Evolutionary conservation across 495 filamentous ascomycete genomes (phyloP), one percentile per base, ranked within the genome.

Genomic region (Mycothermus thermophilus): DNA sequence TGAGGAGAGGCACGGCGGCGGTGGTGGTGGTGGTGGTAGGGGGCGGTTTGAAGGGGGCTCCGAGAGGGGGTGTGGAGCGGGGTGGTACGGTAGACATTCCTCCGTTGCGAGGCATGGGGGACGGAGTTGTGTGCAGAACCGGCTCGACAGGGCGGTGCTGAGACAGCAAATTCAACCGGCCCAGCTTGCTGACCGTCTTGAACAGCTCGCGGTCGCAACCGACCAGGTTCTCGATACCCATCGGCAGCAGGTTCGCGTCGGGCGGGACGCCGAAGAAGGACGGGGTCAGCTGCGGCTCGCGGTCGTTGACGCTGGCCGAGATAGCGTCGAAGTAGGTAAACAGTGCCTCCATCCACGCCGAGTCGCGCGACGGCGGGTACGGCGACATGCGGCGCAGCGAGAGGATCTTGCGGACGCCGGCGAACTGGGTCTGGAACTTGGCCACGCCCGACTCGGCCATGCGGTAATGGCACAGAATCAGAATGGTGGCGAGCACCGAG

Each of bases 311-410:
- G 30, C 81, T 84, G 18, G 83, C 82, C 0, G 83, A 85, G 62
- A 94, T 80, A n/a, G 84, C 86, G 52, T 94, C 88, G 44, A 92
- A 84, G 72, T 86, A 94, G 11, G 85, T 90, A 50, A 95, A 95
- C 50, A 94, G 75, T n/a, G 83, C 77, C 40, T 93, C 84, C 64
- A 94, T 85, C 88, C 88, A 96, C 4, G 68, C 62, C 42, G 70
- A 72, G 30, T 68, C 66, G 27, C 75, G 78, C 20, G 83, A 74
- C 34, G 84, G 79, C 11, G 75, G 72, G 26, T 75, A 63, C 12
- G 69, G 54, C 19, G 69, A 72, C 16, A 74, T 72, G 41, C 80
- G 69, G 35, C 87, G 72, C 59, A 96, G 75, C 8, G 78, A 71
- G 8, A 95, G 73, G 31, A 96, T 75, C 63, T 90, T 88, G 53